A percentile compares a stretch with the other conserved stretches of the same genome.
These are phyloP conservation scores for Tetragonia tetragonoides DNA, from an alignment of 148 eudicot genomes.

Conservation along the genomic window DNA sequence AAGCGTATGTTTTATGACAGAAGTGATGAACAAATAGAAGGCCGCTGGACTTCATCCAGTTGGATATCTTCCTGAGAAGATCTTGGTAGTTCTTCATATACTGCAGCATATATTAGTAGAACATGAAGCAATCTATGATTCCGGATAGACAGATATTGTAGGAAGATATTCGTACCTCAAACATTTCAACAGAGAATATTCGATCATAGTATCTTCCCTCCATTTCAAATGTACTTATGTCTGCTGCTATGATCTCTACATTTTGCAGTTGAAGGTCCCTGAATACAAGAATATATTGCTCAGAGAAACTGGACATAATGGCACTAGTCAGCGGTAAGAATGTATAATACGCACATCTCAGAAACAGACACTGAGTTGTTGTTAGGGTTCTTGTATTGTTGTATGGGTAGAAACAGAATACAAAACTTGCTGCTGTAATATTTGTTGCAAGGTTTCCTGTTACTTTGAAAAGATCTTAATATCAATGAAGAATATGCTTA, in stretches of 20 bases:
- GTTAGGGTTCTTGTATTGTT: too few species aligned
- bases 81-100: constrained; percentile 93
- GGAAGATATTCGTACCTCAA: constrained; percentile 59
- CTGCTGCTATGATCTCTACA: constrained; percentile 80
- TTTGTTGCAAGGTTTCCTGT: too few species aligned
- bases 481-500: too few species aligned
- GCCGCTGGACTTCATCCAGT: constrained; percentile 80
- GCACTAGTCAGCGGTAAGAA: too few species aligned
- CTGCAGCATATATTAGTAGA: constrained; percentile 30
- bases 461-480: too few species aligned
- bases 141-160: too few species aligned
- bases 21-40: constrained; percentile 90
- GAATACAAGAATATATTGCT: constrained; percentile 8
- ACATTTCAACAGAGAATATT: constrained; percentile 91
- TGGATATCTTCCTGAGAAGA: constrained; percentile 85
- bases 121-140: too few species aligned
- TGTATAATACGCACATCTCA: too few species aligned
- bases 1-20: constrained; percentile 91
- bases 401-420: too few species aligned
- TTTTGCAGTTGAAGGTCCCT: constrained; percentile 79
- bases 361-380: too few species aligned
- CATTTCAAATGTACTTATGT: constrained; percentile 82
- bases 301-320: background rate
- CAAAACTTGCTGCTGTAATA: too few species aligned
- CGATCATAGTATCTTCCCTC: constrained; percentile 79